Evolutionary conservation across 352 stramenopile species (phyloP).

Genomic region (Albugo candida): DNA sequence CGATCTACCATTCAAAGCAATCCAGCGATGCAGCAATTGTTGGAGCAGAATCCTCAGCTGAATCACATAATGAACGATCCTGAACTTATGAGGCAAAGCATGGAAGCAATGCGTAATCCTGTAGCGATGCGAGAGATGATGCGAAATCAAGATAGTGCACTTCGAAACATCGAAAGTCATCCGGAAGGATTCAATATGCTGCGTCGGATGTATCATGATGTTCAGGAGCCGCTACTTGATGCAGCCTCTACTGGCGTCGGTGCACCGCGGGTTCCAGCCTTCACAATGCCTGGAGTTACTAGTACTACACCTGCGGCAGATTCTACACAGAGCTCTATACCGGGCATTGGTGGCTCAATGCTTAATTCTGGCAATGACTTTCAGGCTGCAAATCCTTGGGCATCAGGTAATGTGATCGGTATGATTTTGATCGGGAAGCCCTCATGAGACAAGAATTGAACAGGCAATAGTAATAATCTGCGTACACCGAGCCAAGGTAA

Average conservation of each 20-base stretch:
- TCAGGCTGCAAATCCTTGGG: no score
- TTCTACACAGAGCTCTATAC: no score
- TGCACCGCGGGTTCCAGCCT: conserved; percentile 30
- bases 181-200: conserved; percentile 94
- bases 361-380: no score
- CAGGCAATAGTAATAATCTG: no score
- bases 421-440: no score
- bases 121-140: conserved; percentile 92
- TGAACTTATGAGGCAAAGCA: conserved; percentile 84
- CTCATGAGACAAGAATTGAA: no score
- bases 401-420: no score
- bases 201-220: conserved; percentile 84
- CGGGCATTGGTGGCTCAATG: no score
- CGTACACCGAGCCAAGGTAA: no score
- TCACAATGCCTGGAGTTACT: conserved; percentile 61
- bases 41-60: conserved; percentile 92
- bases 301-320: background rate
- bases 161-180: conserved; percentile 95
- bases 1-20: conserved; percentile 90
- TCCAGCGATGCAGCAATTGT: conserved; percentile 86
- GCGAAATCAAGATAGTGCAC: conserved; percentile 91
- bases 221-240: conserved; percentile 93
- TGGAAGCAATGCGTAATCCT: conserved; percentile 96
- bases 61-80: conserved; percentile 92
- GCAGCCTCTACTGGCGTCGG: conserved; percentile 36